Evolutionary conservation across 2,329 filamentous ascomycete species (phyloP).

Genomic region (Ceratocystiopsis minuta): DNA sequence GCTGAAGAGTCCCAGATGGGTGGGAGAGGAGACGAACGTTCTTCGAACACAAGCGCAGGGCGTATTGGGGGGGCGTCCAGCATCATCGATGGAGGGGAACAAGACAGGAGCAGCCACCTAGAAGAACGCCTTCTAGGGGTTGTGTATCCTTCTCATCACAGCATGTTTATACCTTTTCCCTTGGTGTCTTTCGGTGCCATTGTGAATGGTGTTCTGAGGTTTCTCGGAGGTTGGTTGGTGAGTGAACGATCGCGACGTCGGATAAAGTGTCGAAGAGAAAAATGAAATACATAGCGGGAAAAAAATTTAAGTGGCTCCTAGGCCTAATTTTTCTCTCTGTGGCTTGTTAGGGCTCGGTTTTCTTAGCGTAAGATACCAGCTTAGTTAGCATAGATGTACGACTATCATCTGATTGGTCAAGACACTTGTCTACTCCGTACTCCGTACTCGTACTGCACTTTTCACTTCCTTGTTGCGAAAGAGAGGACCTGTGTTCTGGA

Average conservation of each 20-base stretch:
- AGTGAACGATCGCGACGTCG: neutral
- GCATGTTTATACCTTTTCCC: conserved; percentile 19
- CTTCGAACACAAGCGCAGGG: conserved; percentile 1
- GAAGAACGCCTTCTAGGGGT: no score
- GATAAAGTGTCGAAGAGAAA: neutral
- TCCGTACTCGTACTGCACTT: no score
- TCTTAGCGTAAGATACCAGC: neutral
- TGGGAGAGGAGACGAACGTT: neutral
- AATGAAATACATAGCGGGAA: neutral
- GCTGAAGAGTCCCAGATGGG: neutral
- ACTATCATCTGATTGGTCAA: no score
- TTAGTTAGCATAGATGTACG: no score
- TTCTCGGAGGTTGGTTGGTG: conserved; percentile 2
- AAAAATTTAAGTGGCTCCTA: neutral
- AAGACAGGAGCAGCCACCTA: no score
- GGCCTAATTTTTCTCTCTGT: neutral
- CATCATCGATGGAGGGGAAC: neutral
- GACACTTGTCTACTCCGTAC: no score
- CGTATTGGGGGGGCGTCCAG: neutral
- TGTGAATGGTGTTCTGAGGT: conserved; percentile 12
- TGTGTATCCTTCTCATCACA: conserved; percentile 1
- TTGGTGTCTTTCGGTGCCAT: conserved; percentile 21
- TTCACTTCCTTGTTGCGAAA: no score
- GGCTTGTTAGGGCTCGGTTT: neutral
- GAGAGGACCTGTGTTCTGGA: no score